Base-by-base conservation (phyloP, 805 yeast genomes). In the Sugiyamaella floridensis region DNA sequence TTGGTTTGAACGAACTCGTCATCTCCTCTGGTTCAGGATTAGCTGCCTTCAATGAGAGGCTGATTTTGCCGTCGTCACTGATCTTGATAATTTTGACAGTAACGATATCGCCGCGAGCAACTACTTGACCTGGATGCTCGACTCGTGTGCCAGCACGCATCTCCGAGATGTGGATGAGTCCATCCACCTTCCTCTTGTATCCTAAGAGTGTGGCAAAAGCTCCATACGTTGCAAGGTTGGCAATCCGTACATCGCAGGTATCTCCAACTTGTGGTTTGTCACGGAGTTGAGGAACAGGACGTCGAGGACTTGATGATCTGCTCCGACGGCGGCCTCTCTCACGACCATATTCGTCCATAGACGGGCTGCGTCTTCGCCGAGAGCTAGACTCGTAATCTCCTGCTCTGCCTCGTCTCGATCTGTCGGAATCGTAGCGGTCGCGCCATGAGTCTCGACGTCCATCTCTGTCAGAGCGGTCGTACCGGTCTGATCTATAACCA, bases 121-220 rank as follows among this genome's bases (percentile, higher is more conserved):
- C 70, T 1, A 80, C 71, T 47, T 85, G 92, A 1, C 76, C 63
- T 0, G 92, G 88, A 46, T 76, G 76, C 6, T 73, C 67, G 1
- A 85, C 70, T 47, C 88, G 69, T 2, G 70, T 58, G n/a, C 64
- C 63, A 4, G 79, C 29, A 43, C 53, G 60, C 72, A 90, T 73
- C 43, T 82, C 84, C 0, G 96, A 87, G 0, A 86, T 76, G 63
- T 90, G 97, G 40, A 90, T 83, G 15, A 90, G 71, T 0, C 68
- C 95, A 60, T 71, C 81, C 18, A 65, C 64, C 20, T 56, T 57
- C 12, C 63, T 62, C 41, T 61, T 53, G 1, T 73, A 61, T 0
- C 75, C 79, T 5, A 66, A 57, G 1, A 90, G 64, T 9, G 78
- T 67, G 0, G 89, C 77, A 63, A 90, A 92, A 0, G 89, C 95